phyloP scores from a whole-genome alignment of 2,329 filamentous ascomycete species.

The Verticillium nubilum region DNA sequence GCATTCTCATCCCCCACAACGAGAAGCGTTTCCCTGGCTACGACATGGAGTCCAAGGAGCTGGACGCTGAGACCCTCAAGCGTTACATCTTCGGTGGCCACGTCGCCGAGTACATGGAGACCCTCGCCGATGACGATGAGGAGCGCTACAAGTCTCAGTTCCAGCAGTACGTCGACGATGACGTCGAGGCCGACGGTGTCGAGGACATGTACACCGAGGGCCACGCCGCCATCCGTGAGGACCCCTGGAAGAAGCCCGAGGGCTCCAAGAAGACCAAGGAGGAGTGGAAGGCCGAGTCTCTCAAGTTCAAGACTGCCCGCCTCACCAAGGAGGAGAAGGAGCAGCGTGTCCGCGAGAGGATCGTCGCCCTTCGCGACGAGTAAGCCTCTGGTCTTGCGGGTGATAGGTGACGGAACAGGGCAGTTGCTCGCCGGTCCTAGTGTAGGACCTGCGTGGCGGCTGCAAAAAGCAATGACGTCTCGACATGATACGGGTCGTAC shows the following conservation, averaged over 20 bases:
- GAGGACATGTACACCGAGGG: slow-evolving; percentile 96
- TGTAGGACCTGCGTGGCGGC: background rate
- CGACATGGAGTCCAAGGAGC: slow-evolving; percentile 97
- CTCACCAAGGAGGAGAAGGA: slow-evolving; percentile 78
- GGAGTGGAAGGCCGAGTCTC: slow-evolving; percentile 90
- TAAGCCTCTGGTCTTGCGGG: slow-evolving; percentile 18
- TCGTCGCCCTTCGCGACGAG: slow-evolving; percentile 67
- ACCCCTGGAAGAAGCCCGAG: slow-evolving; percentile 91
- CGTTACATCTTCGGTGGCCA: slow-evolving; percentile 99
- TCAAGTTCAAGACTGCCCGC: slow-evolving; percentile 80
- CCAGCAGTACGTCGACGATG: slow-evolving; percentile 94
- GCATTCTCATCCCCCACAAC: slow-evolving; percentile 94
- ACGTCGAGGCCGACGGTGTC: slow-evolving; percentile 90
- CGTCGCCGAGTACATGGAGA: slow-evolving; percentile 99
- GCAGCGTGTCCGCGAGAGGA: slow-evolving; percentile 82
- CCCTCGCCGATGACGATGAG: slow-evolving; percentile 97
- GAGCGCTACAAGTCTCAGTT: slow-evolving; percentile 99
- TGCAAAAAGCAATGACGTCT: slow-evolving; percentile 1
- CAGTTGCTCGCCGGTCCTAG: background rate
- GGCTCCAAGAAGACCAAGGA: slow-evolving; percentile 94
- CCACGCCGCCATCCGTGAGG: slow-evolving; percentile 93
- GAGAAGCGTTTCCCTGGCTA: slow-evolving; percentile 99
- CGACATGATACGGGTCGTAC: background rate
- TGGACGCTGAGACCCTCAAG: slow-evolving; percentile 93
- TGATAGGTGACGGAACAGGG: background rate